Conservation (phyloP, 2,329 filamentous ascomycete species). For the Trichoderma endophyticum region DNA sequence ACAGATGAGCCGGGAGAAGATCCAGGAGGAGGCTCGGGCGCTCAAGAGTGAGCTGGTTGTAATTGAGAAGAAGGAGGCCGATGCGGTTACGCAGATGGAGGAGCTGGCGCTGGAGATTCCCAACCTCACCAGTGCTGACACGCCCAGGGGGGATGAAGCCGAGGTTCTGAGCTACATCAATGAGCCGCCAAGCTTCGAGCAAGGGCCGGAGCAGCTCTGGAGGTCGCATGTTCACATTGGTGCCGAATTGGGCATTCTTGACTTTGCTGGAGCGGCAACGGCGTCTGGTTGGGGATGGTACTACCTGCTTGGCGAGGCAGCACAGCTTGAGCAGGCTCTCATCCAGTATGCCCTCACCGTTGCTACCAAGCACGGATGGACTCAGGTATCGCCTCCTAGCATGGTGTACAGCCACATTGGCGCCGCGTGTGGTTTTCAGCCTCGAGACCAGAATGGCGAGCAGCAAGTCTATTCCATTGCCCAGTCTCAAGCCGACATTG, state of each 20-base stretch:
- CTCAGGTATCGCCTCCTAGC: slow-evolving; percentile 76
- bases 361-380: slow-evolving; percentile 73
- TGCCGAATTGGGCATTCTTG: slow-evolving; percentile 78
- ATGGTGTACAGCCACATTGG: slow-evolving; percentile 92
- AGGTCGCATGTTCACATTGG: slow-evolving; percentile 86
- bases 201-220: slow-evolving; percentile 43
- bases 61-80: slow-evolving; percentile 61
- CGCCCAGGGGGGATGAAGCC: slow-evolving; percentile 67
- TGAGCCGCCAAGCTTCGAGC: slow-evolving; percentile 50
- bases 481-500: slow-evolving; percentile 60
- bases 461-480: slow-evolving; percentile 85
- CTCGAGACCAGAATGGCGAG: slow-evolving; percentile 84
- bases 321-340: slow-evolving; percentile 90
- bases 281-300: slow-evolving; percentile 97
- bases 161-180: slow-evolving; percentile 76
- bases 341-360: slow-evolving; percentile 79
- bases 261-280: slow-evolving; percentile 78
- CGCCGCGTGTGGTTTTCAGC: slow-evolving; percentile 88
- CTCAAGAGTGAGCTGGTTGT: slow-evolving; percentile 61
- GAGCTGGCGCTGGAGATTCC: slow-evolving; percentile 74
- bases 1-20: slow-evolving; percentile 44
- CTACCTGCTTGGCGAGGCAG: slow-evolving; percentile 87
- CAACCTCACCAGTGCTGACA: slow-evolving; percentile 76
- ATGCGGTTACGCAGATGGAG: slow-evolving; percentile 63
- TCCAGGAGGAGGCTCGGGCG: slow-evolving; percentile 61